A percentile compares a stretch with the other conserved stretches of the same genome.
phyloP scores from a whole-genome alignment of 768 basidiomycete genomes.

The Lactarius hatsudake region DNA sequence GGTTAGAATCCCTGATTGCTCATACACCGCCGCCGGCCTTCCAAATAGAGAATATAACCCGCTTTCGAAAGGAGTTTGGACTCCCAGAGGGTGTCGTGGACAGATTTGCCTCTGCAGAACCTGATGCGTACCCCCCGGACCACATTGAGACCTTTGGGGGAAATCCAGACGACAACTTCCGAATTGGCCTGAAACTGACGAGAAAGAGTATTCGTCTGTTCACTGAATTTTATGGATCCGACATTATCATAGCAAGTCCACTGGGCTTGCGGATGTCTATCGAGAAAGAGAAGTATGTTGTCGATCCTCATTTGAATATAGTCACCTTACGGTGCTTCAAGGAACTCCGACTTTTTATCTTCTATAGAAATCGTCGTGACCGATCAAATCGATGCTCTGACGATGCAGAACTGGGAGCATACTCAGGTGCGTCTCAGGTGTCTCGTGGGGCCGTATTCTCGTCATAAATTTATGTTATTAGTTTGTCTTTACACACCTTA shows the following conservation, averaged over 20 bases:
- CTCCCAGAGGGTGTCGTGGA: conserved; percentile 77
- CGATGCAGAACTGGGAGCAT: conserved; percentile 99
- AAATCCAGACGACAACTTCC: conserved; percentile 95
- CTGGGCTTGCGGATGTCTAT: conserved; percentile 87
- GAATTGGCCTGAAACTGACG: conserved; percentile 90
- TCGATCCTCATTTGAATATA: background rate
- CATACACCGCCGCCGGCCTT: conserved; percentile 70
- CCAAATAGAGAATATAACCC: conserved; percentile 84
- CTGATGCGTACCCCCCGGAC: conserved; percentile 78
- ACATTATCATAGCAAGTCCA: conserved; percentile 91
- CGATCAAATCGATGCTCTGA: conserved; percentile 88
- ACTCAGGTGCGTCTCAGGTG: conserved; percentile 60
- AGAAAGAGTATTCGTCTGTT: conserved; percentile 90
- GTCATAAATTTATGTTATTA: conserved; percentile 32
- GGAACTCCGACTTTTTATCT: conserved; percentile 86
- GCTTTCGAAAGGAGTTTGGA: conserved; percentile 81
- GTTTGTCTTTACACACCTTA: conserved; percentile 85
- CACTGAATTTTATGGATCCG: conserved; percentile 85
- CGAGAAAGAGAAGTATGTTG: conserved; percentile 85
- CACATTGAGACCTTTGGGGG: conserved; percentile 94
- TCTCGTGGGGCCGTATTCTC: background rate
- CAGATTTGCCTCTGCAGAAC: conserved; percentile 70
- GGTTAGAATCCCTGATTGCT: conserved; percentile 75
- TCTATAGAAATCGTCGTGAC: conserved; percentile 90
- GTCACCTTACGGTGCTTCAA: conserved; percentile 32